Conservation (phyloP, 495 filamentous ascomycete species). For the Podospora comata region DNA sequence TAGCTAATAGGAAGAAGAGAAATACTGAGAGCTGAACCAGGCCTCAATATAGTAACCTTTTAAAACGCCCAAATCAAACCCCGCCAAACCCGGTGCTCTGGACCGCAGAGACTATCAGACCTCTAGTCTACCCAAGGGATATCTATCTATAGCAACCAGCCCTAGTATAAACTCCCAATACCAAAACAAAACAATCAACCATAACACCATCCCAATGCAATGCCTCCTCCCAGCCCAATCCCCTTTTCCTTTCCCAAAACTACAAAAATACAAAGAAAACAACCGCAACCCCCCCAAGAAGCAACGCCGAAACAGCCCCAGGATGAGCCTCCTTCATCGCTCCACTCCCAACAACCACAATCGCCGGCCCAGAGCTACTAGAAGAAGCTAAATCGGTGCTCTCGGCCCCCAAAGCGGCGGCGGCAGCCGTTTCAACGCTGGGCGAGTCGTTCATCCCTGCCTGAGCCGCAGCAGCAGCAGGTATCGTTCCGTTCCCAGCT, state of each 20-base stretch:
- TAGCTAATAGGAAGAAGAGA: background rate
- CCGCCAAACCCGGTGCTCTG: background rate
- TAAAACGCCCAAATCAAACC: background rate
- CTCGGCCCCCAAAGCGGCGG: background rate
- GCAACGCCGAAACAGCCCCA: background rate
- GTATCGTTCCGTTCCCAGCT: constrained; percentile 6
- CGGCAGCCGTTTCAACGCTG: background rate
- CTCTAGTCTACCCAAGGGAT: background rate
- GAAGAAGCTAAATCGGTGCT: background rate
- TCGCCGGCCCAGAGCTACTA: background rate
- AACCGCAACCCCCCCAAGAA: background rate
- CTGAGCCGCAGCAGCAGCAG: background rate
- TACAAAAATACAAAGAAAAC: constrained; percentile 10
- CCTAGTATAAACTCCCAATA: no score
- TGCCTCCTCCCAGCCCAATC: background rate
- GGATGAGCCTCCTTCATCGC: constrained; percentile 4
- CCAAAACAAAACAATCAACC: background rate
- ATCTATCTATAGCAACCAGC: background rate
- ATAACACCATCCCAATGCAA: background rate
- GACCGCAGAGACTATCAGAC: background rate
- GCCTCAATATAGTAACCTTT: background rate
- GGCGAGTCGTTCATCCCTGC: background rate
- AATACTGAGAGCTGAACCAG: background rate
- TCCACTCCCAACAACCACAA: background rate
- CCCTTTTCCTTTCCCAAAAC: background rate